Evolutionary conservation across 208 protist species (phyloP).

Genomic region (Trypanosoma cruzi): DNA sequence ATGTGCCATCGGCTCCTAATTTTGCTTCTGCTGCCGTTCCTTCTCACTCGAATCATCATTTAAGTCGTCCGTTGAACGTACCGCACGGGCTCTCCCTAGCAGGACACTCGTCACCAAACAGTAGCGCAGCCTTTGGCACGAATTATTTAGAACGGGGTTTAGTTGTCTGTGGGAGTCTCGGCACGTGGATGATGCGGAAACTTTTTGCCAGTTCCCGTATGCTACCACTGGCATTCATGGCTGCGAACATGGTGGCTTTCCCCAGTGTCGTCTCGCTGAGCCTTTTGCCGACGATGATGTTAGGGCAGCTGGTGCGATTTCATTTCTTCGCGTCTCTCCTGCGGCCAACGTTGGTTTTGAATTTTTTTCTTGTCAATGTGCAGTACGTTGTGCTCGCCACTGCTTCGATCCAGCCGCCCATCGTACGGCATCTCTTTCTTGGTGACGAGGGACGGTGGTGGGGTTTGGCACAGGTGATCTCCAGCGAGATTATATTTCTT

Average conservation of each 20-base stretch:
- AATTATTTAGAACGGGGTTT: slow-evolving; percentile 6
- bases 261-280: slow-evolving; percentile 19
- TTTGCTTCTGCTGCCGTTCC: neutral
- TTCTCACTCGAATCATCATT: too few relatives aligned
- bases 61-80: neutral
- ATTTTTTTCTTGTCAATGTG: slow-evolving; percentile 4
- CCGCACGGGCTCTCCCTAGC: neutral
- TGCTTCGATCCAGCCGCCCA: neutral
- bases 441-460: slow-evolving; percentile 12
- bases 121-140: neutral
- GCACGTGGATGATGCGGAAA: slow-evolving; percentile 2
- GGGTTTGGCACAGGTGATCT: slow-evolving; percentile 20
- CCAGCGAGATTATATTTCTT: slow-evolving; percentile 23
- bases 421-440: slow-evolving; percentile 23
- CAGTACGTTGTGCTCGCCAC: slow-evolving; percentile 28
- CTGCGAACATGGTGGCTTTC: slow-evolving; percentile 27
- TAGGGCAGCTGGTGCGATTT: slow-evolving; percentile 19
- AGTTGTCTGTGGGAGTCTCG: neutral
- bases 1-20: neutral
- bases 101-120: neutral
- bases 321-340: slow-evolving; percentile 11
- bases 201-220: slow-evolving; percentile 16
- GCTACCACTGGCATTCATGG: slow-evolving; percentile 23
- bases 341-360: slow-evolving; percentile 10
- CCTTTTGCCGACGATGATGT: slow-evolving; percentile 28